These are phyloP conservation scores for Colletotrichum orchidophilum DNA, from an alignment of 2,329 filamentous ascomycete species.

Conservation along the genomic window DNA sequence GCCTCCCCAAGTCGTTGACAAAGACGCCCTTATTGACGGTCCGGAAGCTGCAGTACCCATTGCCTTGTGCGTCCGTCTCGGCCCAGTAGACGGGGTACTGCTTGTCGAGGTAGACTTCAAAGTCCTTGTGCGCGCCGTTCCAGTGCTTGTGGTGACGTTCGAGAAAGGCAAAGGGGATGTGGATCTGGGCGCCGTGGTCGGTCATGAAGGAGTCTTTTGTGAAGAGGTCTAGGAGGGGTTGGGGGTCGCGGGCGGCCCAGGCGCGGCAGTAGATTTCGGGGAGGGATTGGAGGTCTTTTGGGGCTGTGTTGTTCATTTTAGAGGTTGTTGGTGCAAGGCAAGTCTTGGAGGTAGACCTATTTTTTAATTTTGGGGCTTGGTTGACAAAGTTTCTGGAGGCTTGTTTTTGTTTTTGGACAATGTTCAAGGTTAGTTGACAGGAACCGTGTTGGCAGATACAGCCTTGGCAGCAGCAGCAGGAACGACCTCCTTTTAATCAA, in stretches of 20 bases:
- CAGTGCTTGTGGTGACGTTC: conserved; percentile 27
- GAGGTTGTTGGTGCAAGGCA: neutral
- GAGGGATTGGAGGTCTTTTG: conserved; percentile 1
- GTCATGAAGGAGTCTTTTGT: conserved; percentile 18
- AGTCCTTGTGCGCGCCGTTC: conserved; percentile 22
- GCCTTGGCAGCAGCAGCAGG: neutral
- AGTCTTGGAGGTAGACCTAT: too few relatives aligned
- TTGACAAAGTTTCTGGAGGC: too few relatives aligned
- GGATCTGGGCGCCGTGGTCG: conserved; percentile 25
- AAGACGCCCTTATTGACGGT: conserved; percentile 25
- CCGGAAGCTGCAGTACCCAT: conserved; percentile 25
- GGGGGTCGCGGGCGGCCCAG: conserved; percentile 13
- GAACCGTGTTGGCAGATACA: neutral
- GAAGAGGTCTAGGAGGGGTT: conserved; percentile 16
- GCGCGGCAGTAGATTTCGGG: conserved; percentile 14
- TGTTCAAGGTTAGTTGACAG: neutral
- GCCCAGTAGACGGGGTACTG: conserved; percentile 24
- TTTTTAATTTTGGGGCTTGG: neutral
- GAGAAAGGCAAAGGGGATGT: conserved; percentile 17
- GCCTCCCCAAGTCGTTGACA: conserved; percentile 18
- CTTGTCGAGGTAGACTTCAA: conserved; percentile 19
- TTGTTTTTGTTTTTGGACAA: too few relatives aligned
- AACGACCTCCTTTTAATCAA: neutral
- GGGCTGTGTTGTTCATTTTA: neutral
- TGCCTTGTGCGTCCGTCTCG: conserved; percentile 10